Evolutionary conservation across 1,139 yeast genomes (phyloP).

Genomic region (Geotrichum armillariae): DNA sequence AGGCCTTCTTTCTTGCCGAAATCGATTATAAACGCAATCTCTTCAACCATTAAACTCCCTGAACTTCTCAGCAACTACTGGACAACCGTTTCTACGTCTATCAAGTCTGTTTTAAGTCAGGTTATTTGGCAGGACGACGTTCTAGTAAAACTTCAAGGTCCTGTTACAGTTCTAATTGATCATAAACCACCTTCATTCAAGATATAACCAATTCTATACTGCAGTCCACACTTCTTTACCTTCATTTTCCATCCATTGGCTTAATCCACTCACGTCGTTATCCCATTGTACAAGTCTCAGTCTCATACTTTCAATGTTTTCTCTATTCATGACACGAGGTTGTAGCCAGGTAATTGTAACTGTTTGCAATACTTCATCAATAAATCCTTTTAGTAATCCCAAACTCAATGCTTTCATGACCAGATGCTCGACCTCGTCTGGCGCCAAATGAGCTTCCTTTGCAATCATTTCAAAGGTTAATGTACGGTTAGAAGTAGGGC

Average conservation of each 20-base stretch:
- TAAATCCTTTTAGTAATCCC: conserved; percentile 78
- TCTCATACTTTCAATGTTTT: conserved; percentile 77
- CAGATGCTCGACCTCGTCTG: conserved; percentile 81
- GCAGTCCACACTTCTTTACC: conserved; percentile 61
- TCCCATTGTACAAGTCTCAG: conserved; percentile 78
- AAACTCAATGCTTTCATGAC: conserved; percentile 89
- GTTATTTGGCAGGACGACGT: conserved; percentile 19
- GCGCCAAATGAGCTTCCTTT: conserved; percentile 63
- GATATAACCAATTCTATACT: neutral
- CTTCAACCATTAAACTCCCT: neutral
- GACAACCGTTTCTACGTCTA: neutral
- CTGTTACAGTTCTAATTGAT: conserved; percentile 17
- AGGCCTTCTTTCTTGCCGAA: neutral
- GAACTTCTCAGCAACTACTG: neutral
- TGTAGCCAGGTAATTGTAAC: conserved; percentile 92
- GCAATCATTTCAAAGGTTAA: conserved; percentile 75
- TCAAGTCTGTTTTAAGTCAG: conserved; percentile 2
- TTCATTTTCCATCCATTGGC: conserved; percentile 54
- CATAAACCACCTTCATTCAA: conserved; percentile 9
- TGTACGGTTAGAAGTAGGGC: conserved; percentile 72
- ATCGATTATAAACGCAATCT: too few relatives aligned
- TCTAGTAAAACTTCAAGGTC: conserved; percentile 14
- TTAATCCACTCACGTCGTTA: conserved; percentile 64
- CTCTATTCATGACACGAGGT: conserved; percentile 84
- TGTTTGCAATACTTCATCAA: conserved; percentile 79